Base-by-base conservation (phyloP, 2,329 filamentous ascomycete genomes). In the Hirsutella rhossiliensis region DNA sequence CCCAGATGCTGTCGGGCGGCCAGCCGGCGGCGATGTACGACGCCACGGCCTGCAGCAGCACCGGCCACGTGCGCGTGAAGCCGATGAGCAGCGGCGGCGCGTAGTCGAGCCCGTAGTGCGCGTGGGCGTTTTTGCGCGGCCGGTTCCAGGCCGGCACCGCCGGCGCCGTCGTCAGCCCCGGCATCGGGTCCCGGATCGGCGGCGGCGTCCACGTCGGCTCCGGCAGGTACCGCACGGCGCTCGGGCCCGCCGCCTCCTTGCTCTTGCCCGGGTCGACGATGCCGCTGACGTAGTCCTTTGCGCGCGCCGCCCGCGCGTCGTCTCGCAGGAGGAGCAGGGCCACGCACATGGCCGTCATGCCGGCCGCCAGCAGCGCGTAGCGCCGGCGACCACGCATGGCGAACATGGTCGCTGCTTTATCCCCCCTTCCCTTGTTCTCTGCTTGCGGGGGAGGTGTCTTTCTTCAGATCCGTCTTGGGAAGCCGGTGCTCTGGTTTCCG, bases 21-120 rank as follows among this genome's bases (percentile, higher is more conserved):
- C 75, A 80, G 41, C 75, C 76, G 3, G 73, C 71, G 1, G 74
- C 71, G 48, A 80, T 70, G 55, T 79, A 80, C 11, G 65, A 70
- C 11, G 76, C 65, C 1, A 79, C 68, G 3, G 68, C 62, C 57
- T 79, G 76, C 13, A 75, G 65, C 1, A 80, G 63, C 45, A 78
- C 60, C 2, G 68, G 67, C 68, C 69, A 76, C 44, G 70, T 69
- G 30, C 73, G 64, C 0, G 75, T 76, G 59, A 79, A 80, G n/a
- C 74, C 72, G 47, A 79, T 75, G 41, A 78, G 62, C 9, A 80
- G 64, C 2, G 75, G 73, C 4, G 75, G 70, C 6, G 60, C 52
- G 31, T 58, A 48, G 5, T 60, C 54, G 39, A 69, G 52, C 43
- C 59, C 60, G 43, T 66, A 64, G 5, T 62, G 57, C 42, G 60